Base-by-base conservation (phyloP, 306 rosid species). In the Begonia peltatifolia region DNA sequence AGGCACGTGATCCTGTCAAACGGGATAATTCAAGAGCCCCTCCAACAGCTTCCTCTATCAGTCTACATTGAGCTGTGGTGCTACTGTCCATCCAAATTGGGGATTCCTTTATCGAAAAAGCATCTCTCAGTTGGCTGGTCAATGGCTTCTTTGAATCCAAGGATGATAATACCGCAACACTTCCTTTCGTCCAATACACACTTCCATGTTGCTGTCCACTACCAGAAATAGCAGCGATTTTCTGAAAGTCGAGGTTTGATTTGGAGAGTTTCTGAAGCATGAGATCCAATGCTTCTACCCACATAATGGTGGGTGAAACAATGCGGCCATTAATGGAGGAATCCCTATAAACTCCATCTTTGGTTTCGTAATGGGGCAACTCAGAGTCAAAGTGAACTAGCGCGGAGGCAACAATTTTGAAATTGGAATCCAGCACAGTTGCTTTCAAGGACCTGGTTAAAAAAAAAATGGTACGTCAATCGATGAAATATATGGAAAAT, bases 41-140 rank as follows among this genome's bases (percentile, higher is more conserved):
- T 42, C 99, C 99, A 53, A 67, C 88, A 54, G 95, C 94, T 51
- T 80, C 66, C 80, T 90, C 95, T 36, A 90, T 70, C 57, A 60
- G 73, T 73, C 79, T 75, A 62, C 99, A 86, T 58, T 90, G 84
- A 17, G 51, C 55, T n/a, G 94, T 79, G 44, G 99, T 86, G 69
- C 95, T 90, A 69, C 80, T 67, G 58, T 87, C 96, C 96, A 87
- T 80, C 96, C 96, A 87, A 42, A 87, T 62, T 2, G 96, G 94
- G 0, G 96, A 87, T 59, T 83, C 84, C 66, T 65, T 69, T 0
- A 72, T 53, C 0, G 87, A 67, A 57, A 87, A 87, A 16, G 84
- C 87, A 65, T 59, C 69, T 14, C 62, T 46, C 22, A 87, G 68
- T 74, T 87, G 96, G 41, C 63, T 72, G 64, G 69, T 53, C 53